These are phyloP conservation scores for Globisporangium abappressorium DNA, from an alignment of 352 stramenopile genomes.

Conservation along the genomic window DNA sequence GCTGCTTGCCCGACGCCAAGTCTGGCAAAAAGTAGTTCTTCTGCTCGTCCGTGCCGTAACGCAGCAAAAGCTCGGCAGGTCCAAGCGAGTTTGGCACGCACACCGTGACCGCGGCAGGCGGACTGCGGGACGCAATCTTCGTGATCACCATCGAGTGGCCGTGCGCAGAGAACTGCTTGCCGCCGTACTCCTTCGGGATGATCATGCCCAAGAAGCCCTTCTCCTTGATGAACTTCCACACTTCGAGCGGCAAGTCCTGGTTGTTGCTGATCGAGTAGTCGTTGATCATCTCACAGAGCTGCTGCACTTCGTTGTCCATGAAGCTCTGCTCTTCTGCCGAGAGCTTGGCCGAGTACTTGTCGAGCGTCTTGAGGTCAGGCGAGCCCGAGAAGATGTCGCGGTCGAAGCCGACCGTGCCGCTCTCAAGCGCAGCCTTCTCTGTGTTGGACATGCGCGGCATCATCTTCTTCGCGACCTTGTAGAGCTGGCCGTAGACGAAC, in stretches of 20 bases:
- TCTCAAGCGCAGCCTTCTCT: constrained; percentile 94
- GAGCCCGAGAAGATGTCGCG: constrained; percentile 96
- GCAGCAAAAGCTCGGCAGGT: constrained; percentile 93
- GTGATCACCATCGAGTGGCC: constrained; percentile 91
- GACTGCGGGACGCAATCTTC: constrained; percentile 92
- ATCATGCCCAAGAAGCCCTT: constrained; percentile 98
- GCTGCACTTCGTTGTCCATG: constrained; percentile 94
- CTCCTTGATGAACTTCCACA: constrained; percentile 96
- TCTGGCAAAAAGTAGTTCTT: constrained; percentile 95
- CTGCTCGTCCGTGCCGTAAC: constrained; percentile 95
- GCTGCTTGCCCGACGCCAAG: constrained; percentile 92
- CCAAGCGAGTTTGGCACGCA: constrained; percentile 97
- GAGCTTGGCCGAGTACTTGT: constrained; percentile 94
- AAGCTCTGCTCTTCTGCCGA: constrained; percentile 93
- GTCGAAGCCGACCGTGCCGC: constrained; percentile 96
- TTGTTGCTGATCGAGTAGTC: constrained; percentile 92
- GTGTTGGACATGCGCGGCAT: constrained; percentile 96
- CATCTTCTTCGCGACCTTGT: constrained; percentile 93
- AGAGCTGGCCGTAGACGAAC: constrained; percentile 88
- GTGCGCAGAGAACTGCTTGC: constrained; percentile 87
- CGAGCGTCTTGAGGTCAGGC: constrained; percentile 89
- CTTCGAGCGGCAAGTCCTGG: constrained; percentile 91
- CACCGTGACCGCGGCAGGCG: constrained; percentile 91
- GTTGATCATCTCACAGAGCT: constrained; percentile 95
- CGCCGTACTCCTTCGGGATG: constrained; percentile 96